Conservation (phyloP, 768 basidiomycete genomes). For the Fibroporia radiculosa region DNA sequence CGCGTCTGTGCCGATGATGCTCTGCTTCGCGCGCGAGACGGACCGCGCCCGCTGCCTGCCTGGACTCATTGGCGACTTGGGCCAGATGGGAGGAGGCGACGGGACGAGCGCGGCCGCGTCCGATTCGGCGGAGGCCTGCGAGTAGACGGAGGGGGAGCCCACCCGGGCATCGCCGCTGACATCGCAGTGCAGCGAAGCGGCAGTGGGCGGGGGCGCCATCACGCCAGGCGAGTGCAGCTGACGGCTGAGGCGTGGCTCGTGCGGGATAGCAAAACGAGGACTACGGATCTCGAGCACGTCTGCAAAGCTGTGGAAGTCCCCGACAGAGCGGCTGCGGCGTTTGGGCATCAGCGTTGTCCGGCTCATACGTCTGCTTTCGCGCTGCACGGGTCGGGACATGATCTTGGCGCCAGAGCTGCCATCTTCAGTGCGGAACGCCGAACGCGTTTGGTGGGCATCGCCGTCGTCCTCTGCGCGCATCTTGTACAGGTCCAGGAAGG, state of each 20-base stretch:
- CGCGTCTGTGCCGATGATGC: constrained; percentile 15
- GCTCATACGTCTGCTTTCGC: background rate
- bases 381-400: background rate
- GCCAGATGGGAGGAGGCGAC: background rate
- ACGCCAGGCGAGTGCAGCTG: background rate
- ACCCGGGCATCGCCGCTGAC: constrained; percentile 2
- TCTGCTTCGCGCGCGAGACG: constrained; percentile 9
- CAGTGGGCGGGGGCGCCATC: background rate
- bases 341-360: background rate
- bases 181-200: background rate
- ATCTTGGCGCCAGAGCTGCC: background rate
- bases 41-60: constrained; percentile 8
- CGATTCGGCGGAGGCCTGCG: background rate
- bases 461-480: constrained; percentile 8
- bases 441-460: background rate
- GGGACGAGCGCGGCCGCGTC: background rate
- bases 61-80: constrained; percentile 5
- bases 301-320: constrained; percentile 11
- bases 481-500: constrained; percentile 22
- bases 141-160: constrained; percentile 3
- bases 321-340: constrained; percentile 18
- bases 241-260: background rate
- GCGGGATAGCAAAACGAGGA: constrained; percentile 2
- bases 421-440: background rate
- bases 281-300: constrained; percentile 8